Evolutionary conservation across 441 rosid species (phyloP), one percentile per base, ranked within the genome.

Genomic region (Eruca vesicaria): DNA sequence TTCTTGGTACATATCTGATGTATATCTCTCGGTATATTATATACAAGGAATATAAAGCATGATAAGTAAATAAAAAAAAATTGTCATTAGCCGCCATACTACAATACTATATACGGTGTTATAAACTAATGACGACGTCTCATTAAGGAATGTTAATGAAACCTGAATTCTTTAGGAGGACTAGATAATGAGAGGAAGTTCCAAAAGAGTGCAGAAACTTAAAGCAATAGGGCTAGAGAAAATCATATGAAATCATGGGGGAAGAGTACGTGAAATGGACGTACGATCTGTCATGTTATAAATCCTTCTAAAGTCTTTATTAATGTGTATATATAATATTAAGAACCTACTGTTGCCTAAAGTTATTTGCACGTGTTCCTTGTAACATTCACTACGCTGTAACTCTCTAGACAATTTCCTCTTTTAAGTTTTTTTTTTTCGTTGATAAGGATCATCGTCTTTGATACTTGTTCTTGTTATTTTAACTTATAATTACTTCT

Each of bases 361-460:
- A 50, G 29, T 29, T 66, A 66, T 66, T 29, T 29, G 59, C 70
- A 66, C 70, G 70, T 66, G 70, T 31, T 66, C 11, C 60, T 66
- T 50, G 28, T 48, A 66, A 66, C 28, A 29, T 41, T 50, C 19
- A 15, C 26, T 15, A 28, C 69, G 38, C 16, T 48, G 41, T 23
- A 60, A 31, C 41, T 61, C 65, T 5, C 65, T 60, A 16, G n/a
- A 60, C 8, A 32, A 32, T 2, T 15, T 59, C 26, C 19, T 59
- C 63, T n/a, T 15, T 0, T 8, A 29, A 3, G 35, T 15, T 59
- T 15, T 60, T n/a, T n/a, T n/a, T n/a, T 60, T 32, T 2, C 6
- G 43, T 31, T 60, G 35, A 41, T 64, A 43, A 23, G n/a, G n/a
- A 64, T 23, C n/a, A 23, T 23, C 26, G 9, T 41, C 53, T 14